Evolutionary conservation across 768 basidiomycete genomes (phyloP), one percentile per base, ranked within the genome.

Genomic region (Amanita inopinata): DNA sequence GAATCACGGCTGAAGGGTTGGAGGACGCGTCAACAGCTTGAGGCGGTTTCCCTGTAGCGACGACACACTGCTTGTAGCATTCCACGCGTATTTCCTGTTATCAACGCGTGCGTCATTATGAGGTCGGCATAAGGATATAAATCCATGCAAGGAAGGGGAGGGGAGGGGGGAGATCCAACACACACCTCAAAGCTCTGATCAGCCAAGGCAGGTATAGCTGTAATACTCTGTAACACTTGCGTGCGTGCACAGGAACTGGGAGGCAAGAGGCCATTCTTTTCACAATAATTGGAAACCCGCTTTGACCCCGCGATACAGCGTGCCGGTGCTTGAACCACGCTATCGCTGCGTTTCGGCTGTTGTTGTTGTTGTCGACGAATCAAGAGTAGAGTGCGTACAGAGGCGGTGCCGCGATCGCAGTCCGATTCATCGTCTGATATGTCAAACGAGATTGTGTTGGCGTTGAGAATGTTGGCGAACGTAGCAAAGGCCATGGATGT

Each of bases 51-150:
- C 59, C 56, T 34, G 51, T 53, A 3, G 59, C 58, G 10, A 58
- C 33, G 3, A 33, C 15, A 12, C 56, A 57, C 40, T 59, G 59
- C 4, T 46, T 39, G 42, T 62, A 62, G 15, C 59, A 58, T 40
- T 60, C 61, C 11, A 57, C 22, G 28, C 59, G 54, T 33, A 62
- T 49, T 52, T 62, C 58, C 61, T 62, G 38, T 8, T 27, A 15
- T 42, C 14, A 15, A 24, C 43, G 7, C 22, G 9, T 35, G 17
- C 10, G 19, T 14, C 4, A 22, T 28, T 6, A 23, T 30, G 23
- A 31, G 32, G 22, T 19, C 32, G 11, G n/a, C 15, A 8, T 15
- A 10, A 22, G 12, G 12, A 8, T 10, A 30, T 5, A 14, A 12
- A 35, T n/a, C n/a, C n/a, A n/a, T n/a, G n/a, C n/a, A 31, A 27